Evolutionary conservation across 352 stramenopile genomes (phyloP), one percentile per base, ranked within the genome.

Genomic region (Globisporangium sylvaticum): DNA sequence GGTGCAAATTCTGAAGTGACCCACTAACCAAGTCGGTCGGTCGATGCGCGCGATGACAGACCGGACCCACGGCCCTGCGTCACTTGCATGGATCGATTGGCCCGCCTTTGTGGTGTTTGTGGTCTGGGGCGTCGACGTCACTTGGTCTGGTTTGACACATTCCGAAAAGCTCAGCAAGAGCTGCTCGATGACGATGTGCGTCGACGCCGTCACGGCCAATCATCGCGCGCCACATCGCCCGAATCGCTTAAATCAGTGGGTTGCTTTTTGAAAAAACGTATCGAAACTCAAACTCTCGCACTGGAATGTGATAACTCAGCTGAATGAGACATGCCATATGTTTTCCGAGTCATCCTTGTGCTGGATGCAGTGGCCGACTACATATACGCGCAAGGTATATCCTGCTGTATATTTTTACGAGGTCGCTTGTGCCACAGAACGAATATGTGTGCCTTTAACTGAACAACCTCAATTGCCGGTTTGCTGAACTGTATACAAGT

Each of bases 1-100:
- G 54, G 29, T 60, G 55, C 55, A 48, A 61, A 61, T 48, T 61
- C 55, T 61, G 32, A 31, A 61, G 55, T 61, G 31, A 15, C 10
- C 55, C 8, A 1, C 20, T 15, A 32, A 59, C 37, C 37, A 25
- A n/a, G 15, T 18, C 25, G 37, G 37, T 20, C 18, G 54, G 54
- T 37, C 14, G 25, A 15, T 20, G 10, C 15, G 53, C 10, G 42
- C 27, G 54, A 59, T 59, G 54, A 59, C 54, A 59, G 8, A 29
- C 48, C 20, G n/a, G n/a, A 29, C 18, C 24, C 52, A 58, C 31
- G 29, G 20, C 18, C 7, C 29, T 29, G 54, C 54, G 54, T 60
- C 54, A 60, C 54, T 15, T 42, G 27, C 27, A 24, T 58, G 52
- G 52, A 61, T 61, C 31, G 20, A n/a, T 25, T 32, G 10, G 55